Conservation (phyloP, 2,329 filamentous ascomycete species). For the Colletotrichum camelliae region DNA sequence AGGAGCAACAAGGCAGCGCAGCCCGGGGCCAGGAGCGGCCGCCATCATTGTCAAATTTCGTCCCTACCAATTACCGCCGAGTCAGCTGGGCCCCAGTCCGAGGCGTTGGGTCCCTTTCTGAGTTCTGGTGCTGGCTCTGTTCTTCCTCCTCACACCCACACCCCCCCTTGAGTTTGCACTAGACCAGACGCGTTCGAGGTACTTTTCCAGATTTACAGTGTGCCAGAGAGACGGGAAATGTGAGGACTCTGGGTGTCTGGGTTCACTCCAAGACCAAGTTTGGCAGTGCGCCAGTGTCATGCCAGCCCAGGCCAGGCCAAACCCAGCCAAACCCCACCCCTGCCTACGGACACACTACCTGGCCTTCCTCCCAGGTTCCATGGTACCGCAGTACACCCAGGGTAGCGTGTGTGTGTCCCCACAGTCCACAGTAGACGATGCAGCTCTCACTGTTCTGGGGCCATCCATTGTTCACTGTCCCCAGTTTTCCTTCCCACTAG, state of each 20-base stretch:
- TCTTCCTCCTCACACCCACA: background rate
- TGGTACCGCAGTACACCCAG: background rate
- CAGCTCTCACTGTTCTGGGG: background rate
- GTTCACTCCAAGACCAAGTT: background rate
- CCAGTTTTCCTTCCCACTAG: background rate
- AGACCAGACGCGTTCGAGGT: background rate
- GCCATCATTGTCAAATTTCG: slow-evolving; percentile 2
- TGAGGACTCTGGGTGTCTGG: background rate
- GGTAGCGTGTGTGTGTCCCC: background rate
- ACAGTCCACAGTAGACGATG: background rate
- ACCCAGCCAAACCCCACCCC: background rate
- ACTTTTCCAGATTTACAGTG: background rate
- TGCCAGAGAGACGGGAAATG: background rate
- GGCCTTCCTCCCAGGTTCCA: background rate
- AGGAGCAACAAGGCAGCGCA: background rate
- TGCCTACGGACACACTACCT: background rate
- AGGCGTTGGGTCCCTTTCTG: slow-evolving; percentile 18
- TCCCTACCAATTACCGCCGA: slow-evolving; percentile 15
- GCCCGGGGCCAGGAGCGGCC: background rate
- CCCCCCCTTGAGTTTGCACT: background rate
- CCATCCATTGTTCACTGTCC: background rate
- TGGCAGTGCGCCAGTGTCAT: background rate
- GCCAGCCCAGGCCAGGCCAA: background rate
- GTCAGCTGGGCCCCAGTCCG: slow-evolving; percentile 21
- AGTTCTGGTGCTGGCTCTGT: background rate